Percentiles rank a stretch among this genome's conserved stretches.
Conservation (phyloP, 108 stramenopile genomes). For the Nitzschia palea region DNA sequence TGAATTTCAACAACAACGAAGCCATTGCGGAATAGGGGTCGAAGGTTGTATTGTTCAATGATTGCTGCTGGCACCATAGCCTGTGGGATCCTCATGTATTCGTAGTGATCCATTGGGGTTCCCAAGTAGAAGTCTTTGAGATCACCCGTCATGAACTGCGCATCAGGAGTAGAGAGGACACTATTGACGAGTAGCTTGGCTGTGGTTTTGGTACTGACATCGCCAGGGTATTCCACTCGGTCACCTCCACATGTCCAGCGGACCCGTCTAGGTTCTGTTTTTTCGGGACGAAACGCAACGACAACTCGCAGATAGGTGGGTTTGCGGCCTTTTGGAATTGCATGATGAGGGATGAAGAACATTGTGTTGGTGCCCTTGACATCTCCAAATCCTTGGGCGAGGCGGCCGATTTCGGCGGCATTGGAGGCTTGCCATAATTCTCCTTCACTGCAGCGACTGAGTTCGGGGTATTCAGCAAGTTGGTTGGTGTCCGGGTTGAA, state of each 20-base stretch:
- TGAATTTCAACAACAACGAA: too few species aligned
- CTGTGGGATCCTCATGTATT: constrained; percentile 45
- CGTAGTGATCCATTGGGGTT: constrained; percentile 27
- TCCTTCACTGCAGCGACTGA: constrained; percentile 3
- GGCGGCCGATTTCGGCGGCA: constrained; percentile 34
- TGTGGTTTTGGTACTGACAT: constrained; percentile 33
- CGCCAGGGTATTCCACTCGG: constrained; percentile 18
- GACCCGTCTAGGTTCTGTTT: constrained; percentile 10
- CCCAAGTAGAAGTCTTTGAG: constrained; percentile 41
- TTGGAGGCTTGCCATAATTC: constrained; percentile 15
- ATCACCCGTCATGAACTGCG: constrained; percentile 24
- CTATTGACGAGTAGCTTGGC: constrained; percentile 26
- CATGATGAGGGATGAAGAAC: constrained; percentile 22
- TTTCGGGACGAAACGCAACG: constrained; percentile 12
- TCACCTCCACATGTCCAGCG: constrained; percentile 32
- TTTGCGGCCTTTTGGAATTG: constrained; percentile 23
- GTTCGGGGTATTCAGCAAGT: constrained; percentile 20
- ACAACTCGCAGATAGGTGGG: constrained; percentile 28
- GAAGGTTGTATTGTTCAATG: constrained; percentile 35
- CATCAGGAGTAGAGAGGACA: constrained; percentile 15
- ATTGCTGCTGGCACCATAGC: constrained; percentile 24
- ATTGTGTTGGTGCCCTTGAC: constrained; percentile 20
- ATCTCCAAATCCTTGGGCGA: constrained; percentile 33
- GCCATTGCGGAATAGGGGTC: too few species aligned
- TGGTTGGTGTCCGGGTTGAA: constrained; percentile 15